Percentiles rank a stretch among this genome's conserved stretches.
These are phyloP conservation scores for Aspergillus amoenus DNA, from an alignment of 2,329 filamentous ascomycete species.

Conservation along the genomic window DNA sequence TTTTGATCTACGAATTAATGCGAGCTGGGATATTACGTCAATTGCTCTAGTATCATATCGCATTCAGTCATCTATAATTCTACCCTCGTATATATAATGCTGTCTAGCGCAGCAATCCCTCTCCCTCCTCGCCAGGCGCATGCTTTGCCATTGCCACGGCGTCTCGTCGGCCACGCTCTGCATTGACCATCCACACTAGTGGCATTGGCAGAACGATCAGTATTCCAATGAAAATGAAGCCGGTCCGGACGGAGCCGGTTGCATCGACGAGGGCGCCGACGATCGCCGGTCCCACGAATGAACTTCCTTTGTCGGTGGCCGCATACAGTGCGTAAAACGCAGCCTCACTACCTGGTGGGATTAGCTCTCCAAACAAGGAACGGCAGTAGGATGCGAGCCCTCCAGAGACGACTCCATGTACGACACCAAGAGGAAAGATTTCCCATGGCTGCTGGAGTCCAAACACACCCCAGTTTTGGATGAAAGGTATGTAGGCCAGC, in stretches of 20 bases:
- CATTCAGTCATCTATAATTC: too few relatives aligned
- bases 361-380: conserved; percentile 81
- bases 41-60: too few relatives aligned
- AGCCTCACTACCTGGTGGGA: conserved; percentile 85
- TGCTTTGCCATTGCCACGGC: conserved; percentile 33
- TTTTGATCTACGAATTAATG: too few relatives aligned
- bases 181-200: conserved; percentile 70
- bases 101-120: conserved; percentile 24
- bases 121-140: conserved; percentile 27
- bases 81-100: too few relatives aligned
- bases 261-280: conserved; percentile 84
- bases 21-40: too few relatives aligned
- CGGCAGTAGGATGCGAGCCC: conserved; percentile 84
- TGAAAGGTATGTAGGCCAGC: conserved; percentile 75
- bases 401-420: conserved; percentile 85
- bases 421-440: conserved; percentile 82
- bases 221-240: conserved; percentile 83
- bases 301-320: conserved; percentile 91
- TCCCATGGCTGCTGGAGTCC: conserved; percentile 88
- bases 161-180: conserved; percentile 36
- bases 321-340: conserved; percentile 93
- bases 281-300: conserved; percentile 84
- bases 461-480: conserved; percentile 69
- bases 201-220: conserved; percentile 80
- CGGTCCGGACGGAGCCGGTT: conserved; percentile 71